Evolutionary conservation across 1,139 yeast genomes (phyloP).

Genomic region (Debaryomyces udenii): DNA sequence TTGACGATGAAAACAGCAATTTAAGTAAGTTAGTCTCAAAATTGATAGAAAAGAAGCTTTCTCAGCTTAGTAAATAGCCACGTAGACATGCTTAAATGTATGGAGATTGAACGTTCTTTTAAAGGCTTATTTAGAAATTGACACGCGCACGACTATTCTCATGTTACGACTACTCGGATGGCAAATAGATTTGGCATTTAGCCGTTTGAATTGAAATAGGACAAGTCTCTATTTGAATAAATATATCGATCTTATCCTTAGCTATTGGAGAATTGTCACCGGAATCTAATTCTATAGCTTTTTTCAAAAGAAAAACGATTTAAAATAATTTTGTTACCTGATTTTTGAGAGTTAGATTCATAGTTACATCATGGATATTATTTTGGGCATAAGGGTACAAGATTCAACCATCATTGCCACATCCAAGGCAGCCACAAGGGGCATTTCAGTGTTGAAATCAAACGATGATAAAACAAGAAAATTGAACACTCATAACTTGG

Average conservation of each 20-base stretch:
- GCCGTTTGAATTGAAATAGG: neutral
- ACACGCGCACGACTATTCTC: constrained; percentile 6
- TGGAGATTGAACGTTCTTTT: too few species aligned
- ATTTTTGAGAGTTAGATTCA: neutral
- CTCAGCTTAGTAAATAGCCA: constrained; percentile 13
- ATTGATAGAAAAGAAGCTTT: constrained; percentile 55
- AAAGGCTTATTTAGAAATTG: constrained; percentile 2
- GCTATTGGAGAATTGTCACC: too few species aligned
- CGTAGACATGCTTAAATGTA: too few species aligned
- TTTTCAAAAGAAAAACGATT: neutral
- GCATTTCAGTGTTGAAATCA: constrained; percentile 84
- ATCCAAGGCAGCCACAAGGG: constrained; percentile 91
- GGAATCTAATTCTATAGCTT: neutral
- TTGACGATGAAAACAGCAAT: constrained; percentile 44
- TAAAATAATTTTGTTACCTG: neutral
- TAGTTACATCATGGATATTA: constrained; percentile 68
- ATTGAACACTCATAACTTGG: constrained; percentile 73
- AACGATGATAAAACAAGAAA: constrained; percentile 86
- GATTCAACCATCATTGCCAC: constrained; percentile 88
- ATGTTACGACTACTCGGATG: constrained; percentile 11
- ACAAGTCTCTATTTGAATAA: neutral
- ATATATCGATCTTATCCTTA: neutral
- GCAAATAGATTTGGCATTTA: constrained; percentile 8
- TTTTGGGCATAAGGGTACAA: constrained; percentile 80
- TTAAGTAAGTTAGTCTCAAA: constrained; percentile 47